phyloP scores from a whole-genome alignment of 2,329 filamentous ascomycete species.

The Pseudogymnoascus destructans region DNA sequence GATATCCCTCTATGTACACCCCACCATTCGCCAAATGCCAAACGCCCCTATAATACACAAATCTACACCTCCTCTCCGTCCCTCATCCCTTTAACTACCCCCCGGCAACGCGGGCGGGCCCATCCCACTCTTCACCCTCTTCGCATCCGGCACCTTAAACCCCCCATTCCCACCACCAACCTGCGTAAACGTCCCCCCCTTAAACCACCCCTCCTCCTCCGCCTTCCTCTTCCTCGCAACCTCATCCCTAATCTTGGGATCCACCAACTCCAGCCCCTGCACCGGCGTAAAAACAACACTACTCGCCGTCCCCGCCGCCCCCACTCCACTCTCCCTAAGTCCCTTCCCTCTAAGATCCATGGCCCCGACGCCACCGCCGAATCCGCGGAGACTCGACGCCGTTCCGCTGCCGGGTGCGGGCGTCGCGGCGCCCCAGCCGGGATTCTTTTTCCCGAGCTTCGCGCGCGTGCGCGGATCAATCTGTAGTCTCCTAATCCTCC shows the following conservation, averaged over 20 bases:
- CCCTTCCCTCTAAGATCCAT: conserved; percentile 67
- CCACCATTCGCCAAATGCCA: neutral
- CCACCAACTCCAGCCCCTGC: conserved; percentile 87
- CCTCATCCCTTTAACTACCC: neutral
- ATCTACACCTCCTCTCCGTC: neutral
- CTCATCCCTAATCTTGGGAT: conserved; percentile 82
- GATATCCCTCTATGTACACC: neutral
- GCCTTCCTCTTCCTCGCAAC: conserved; percentile 82
- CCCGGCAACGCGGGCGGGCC: conserved; percentile 19
- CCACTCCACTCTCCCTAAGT: conserved; percentile 69
- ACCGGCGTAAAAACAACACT: conserved; percentile 88
- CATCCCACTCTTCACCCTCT: conserved; percentile 55
- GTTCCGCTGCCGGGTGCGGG: conserved; percentile 41
- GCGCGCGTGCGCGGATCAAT: conserved; percentile 88
- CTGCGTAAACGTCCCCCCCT: conserved; percentile 92
- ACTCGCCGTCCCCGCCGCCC: conserved; percentile 65
- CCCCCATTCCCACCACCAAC: conserved; percentile 53
- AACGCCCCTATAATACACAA: neutral
- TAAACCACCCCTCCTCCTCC: conserved; percentile 94
- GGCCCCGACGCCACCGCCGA: conserved; percentile 51
- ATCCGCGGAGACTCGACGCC: conserved; percentile 70
- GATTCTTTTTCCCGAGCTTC: conserved; percentile 88
- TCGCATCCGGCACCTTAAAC: conserved; percentile 70
- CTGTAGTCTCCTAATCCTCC: conserved; percentile 76
- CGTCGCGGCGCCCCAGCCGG: conserved; percentile 74